Evolutionary conservation across 768 basidiomycete genomes (phyloP).

Genomic region (Cytidiella melzeri): DNA sequence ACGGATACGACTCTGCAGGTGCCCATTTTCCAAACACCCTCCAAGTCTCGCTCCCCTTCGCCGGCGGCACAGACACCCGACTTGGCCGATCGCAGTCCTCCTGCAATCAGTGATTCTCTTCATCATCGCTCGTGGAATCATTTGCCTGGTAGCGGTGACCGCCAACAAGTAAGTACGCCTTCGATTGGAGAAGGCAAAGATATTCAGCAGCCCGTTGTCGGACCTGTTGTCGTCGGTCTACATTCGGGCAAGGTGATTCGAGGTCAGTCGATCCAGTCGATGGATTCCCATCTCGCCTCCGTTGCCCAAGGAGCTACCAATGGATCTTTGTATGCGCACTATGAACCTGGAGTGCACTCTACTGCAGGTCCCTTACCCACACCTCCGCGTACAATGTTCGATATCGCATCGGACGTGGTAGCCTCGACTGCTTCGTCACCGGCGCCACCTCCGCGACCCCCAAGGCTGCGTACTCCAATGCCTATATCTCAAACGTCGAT

Average conservation of each 20-base stretch:
- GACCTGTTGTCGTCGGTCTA: conserved; percentile 52
- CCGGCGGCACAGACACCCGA: conserved; percentile 18
- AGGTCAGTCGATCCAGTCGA: conserved; percentile 1
- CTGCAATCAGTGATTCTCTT: conserved; percentile 6
- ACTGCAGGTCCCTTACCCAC: conserved; percentile 71
- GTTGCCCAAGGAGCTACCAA: conserved; percentile 10
- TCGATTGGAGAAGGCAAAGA: conserved; percentile 58
- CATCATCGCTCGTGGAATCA: conserved; percentile 8
- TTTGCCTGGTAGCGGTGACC: conserved; percentile 16
- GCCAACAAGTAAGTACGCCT: conserved; percentile 43
- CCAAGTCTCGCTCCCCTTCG: conserved; percentile 26
- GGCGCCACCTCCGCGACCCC: conserved; percentile 57
- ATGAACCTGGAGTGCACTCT: conserved; percentile 63
- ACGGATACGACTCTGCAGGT: conserved; percentile 10
- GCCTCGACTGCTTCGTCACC: conserved; percentile 23
- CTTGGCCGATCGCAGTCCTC: conserved; percentile 14
- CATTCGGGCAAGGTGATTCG: conserved; percentile 19
- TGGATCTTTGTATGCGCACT: conserved; percentile 43
- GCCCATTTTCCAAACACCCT: conserved; percentile 33
- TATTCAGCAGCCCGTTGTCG: conserved; percentile 53
- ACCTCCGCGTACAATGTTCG: conserved; percentile 54
- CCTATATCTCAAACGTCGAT: conserved; percentile 16
- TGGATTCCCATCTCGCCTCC: conserved; percentile 2
- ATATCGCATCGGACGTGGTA: conserved; percentile 15
- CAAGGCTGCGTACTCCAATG: conserved; percentile 30